phyloP scores from a whole-genome alignment of 305 asterid genomes.

The Fraxinus platypoda region DNA sequence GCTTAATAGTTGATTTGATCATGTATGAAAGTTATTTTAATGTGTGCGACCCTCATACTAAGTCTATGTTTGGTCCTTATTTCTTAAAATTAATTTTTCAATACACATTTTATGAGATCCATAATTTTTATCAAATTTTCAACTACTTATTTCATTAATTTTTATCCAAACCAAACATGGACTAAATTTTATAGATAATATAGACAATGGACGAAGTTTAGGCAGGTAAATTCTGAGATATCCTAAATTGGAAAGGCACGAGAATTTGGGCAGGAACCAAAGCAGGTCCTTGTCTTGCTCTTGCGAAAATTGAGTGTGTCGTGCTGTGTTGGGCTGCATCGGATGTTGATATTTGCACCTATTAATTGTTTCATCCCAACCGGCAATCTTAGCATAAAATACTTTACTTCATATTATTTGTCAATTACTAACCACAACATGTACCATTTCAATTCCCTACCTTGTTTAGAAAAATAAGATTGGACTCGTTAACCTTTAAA shows the following conservation, averaged over 20 bases:
- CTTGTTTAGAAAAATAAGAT: background rate
- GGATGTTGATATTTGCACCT: slow-evolving; percentile 33
- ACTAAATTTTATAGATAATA: background rate
- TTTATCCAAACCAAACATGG: background rate
- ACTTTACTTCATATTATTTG: background rate
- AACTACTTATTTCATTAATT: too few relatives aligned
- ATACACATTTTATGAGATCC: too few relatives aligned
- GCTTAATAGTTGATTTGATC: too few relatives aligned
- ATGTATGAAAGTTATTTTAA: too few relatives aligned
- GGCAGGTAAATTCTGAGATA: background rate
- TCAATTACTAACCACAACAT: background rate
- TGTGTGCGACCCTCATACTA: too few relatives aligned
- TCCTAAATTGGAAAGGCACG: background rate
- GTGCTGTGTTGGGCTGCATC: slow-evolving; percentile 15
- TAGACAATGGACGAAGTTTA: background rate
- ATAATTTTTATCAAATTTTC: too few relatives aligned
- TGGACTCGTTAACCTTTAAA: background rate
- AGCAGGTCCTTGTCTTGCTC: slow-evolving; percentile 28
- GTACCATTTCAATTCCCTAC: background rate
- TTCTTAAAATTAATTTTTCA: too few relatives aligned
- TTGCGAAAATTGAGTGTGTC: slow-evolving; percentile 24
- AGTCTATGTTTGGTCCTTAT: too few relatives aligned
- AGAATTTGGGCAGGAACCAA: slow-evolving; percentile 12
- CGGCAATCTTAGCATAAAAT: background rate
- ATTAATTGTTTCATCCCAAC: background rate